A percentile compares a stretch with the other conserved stretches of the same genome.
phyloP scores from a whole-genome alignment of 352 stramenopile genomes.

The Pythium dissotocum region DNA sequence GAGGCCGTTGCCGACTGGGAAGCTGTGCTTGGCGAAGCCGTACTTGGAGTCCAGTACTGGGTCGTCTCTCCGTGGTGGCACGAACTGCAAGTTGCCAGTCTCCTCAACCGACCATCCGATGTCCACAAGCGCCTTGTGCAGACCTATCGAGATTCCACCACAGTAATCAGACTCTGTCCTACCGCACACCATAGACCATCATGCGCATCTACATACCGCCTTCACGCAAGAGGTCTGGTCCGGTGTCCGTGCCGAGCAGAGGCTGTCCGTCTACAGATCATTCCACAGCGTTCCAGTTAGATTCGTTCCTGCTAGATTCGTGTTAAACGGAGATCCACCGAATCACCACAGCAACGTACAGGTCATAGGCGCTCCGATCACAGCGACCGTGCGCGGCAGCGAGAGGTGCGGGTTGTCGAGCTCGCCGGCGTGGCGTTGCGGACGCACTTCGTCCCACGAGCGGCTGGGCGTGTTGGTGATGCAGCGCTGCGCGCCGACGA shows the following conservation, averaged over 20 bases:
- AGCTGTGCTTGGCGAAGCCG: conserved; percentile 78
- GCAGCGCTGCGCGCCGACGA: conserved; percentile 29
- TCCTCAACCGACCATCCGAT: conserved; percentile 87
- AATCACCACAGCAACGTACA: conserved; percentile 38
- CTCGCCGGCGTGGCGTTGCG: conserved; percentile 59
- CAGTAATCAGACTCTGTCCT: not conserved
- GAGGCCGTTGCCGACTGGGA: conserved; percentile 85
- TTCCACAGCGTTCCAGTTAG: no score
- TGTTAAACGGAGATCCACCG: no score
- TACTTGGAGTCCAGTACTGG: conserved; percentile 66
- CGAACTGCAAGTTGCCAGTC: conserved; percentile 78
- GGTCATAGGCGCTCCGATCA: conserved; percentile 89
- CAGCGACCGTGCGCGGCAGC: conserved; percentile 64
- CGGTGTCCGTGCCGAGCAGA: conserved; percentile 73
- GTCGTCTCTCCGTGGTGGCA: conserved; percentile 48
- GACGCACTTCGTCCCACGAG: conserved; percentile 63
- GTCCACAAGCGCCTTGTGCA: conserved; percentile 80
- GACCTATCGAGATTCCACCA: conserved; percentile 27
- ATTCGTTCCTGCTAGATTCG: no score
- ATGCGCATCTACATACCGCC: conserved; percentile 32
- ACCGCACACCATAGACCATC: not conserved
- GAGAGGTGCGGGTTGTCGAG: conserved; percentile 55
- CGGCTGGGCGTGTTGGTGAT: conserved; percentile 53
- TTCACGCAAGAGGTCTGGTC: conserved; percentile 73
- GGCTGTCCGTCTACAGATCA: conserved; percentile 69